Conservation (phyloP, 495 filamentous ascomycete species). For the Tuber brumale region DNA sequence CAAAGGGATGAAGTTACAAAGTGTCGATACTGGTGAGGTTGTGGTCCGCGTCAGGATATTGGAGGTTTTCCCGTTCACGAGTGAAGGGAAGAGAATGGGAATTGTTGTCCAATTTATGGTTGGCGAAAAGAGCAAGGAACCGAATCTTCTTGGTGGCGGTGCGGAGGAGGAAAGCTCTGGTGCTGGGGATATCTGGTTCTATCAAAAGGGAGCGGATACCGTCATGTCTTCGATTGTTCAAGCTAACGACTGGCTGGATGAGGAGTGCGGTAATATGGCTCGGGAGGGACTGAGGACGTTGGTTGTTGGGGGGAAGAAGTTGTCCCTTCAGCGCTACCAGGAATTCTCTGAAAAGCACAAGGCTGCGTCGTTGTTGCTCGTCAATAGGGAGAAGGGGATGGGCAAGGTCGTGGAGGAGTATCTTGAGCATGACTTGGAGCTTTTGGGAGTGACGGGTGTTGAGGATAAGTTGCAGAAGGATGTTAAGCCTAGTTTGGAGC, state of each 20-base stretch:
- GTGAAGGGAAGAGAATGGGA: conserved; percentile 97
- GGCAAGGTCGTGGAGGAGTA: conserved; percentile 68
- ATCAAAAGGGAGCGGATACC: conserved; percentile 96
- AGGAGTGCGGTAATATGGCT: conserved; percentile 98
- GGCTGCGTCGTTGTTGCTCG: conserved; percentile 71
- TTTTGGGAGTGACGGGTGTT: conserved; percentile 93
- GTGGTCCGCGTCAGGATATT: conserved; percentile 85
- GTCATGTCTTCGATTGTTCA: conserved; percentile 93
- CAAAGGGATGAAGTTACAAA: conserved; percentile 72
- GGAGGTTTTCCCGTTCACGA: conserved; percentile 96
- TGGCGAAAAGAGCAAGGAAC: conserved; percentile 6
- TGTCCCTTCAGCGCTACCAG: conserved; percentile 68
- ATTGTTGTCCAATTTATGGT: conserved; percentile 75
- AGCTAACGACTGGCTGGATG: conserved; percentile 95
- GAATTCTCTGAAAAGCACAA: conserved; percentile 71
- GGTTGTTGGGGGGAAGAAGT: conserved; percentile 78
- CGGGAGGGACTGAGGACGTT: conserved; percentile 91
- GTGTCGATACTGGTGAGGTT: conserved; percentile 63
- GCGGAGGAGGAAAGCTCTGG: conserved; percentile 31
- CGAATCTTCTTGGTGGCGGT: conserved; percentile 41
- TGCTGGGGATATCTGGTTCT: conserved; percentile 85
- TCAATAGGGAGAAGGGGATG: conserved; percentile 72
- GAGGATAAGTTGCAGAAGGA: conserved; percentile 93
- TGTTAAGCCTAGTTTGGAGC: conserved; percentile 88
- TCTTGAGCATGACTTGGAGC: conserved; percentile 80